phyloP scores from a whole-genome alignment of 2,329 filamentous ascomycete genomes.

The Huntiella decipiens region DNA sequence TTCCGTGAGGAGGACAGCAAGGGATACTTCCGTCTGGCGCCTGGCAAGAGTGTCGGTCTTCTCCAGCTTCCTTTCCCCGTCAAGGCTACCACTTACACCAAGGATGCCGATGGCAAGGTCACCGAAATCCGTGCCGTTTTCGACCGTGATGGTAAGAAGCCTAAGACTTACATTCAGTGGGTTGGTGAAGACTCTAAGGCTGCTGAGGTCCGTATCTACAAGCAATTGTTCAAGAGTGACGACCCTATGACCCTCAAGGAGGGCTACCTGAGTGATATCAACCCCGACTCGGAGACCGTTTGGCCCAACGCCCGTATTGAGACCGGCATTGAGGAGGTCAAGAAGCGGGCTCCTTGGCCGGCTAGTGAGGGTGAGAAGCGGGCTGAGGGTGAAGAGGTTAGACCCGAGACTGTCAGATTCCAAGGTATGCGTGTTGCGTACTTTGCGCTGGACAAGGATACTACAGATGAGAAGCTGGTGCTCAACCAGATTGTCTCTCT shows the following conservation, averaged over 20 bases:
- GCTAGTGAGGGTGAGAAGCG: slow-evolving; percentile 53
- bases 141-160: slow-evolving; percentile 51
- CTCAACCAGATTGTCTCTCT: slow-evolving; percentile 82
- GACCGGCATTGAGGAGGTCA: slow-evolving; percentile 62
- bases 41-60: slow-evolving; percentile 58
- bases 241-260: slow-evolving; percentile 60
- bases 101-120: slow-evolving; percentile 46
- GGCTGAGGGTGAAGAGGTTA: slow-evolving; percentile 27
- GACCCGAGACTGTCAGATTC: slow-evolving; percentile 64
- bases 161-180: slow-evolving; percentile 84
- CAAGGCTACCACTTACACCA: slow-evolving; percentile 49
- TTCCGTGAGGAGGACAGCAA: slow-evolving; percentile 57
- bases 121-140: slow-evolving; percentile 43
- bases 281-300: slow-evolving; percentile 66
- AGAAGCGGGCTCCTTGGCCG: slow-evolving; percentile 58
- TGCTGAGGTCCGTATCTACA: slow-evolving; percentile 61
- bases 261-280: slow-evolving; percentile 69
- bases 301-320: slow-evolving; percentile 65
- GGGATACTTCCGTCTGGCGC: slow-evolving; percentile 65
- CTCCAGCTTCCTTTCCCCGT: slow-evolving; percentile 55
- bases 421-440: slow-evolving; percentile 82
- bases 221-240: slow-evolving; percentile 69
- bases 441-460: slow-evolving; percentile 65
- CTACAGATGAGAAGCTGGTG: slow-evolving; percentile 59
- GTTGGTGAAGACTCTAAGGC: slow-evolving; percentile 46